phyloP scores from a whole-genome alignment of 192 early-diverging fungal genomes.

The Coemansia aciculifera region DNA sequence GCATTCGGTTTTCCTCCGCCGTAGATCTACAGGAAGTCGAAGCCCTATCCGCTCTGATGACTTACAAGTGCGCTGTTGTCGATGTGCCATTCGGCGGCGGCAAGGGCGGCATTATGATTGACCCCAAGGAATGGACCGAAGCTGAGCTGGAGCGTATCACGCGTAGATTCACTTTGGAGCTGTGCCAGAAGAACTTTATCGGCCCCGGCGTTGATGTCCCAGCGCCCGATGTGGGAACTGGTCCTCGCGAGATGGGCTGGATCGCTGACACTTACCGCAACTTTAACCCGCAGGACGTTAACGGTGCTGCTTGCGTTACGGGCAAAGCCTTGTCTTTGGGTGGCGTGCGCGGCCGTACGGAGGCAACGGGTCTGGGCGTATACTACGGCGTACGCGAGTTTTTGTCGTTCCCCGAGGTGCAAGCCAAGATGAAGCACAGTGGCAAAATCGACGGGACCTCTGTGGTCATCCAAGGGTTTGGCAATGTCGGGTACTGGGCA shows the following conservation, averaged over 20 bases:
- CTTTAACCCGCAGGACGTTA: conserved; percentile 77
- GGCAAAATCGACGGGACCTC: conserved; percentile 61
- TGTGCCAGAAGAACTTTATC: conserved; percentile 86
- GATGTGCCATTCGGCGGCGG: conserved; percentile 81
- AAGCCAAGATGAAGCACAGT: conserved; percentile 62
- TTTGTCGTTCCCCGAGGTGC: conserved; percentile 75
- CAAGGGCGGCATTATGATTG: conserved; percentile 81
- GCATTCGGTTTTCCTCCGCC: conserved; percentile 76
- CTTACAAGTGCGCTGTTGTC: conserved; percentile 83
- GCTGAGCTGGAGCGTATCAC: conserved; percentile 79
- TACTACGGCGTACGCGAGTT: conserved; percentile 82
- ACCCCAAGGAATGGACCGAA: conserved; percentile 74
- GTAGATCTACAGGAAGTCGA: conserved; percentile 83
- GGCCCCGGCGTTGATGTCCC: conserved; percentile 81
- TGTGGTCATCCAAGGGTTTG: conserved; percentile 82
- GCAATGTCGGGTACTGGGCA: conserved; percentile 83
- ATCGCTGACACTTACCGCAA: conserved; percentile 85
- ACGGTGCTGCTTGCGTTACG: conserved; percentile 79
- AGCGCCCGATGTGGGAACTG: conserved; percentile 81
- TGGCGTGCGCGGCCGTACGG: conserved; percentile 79
- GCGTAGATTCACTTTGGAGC: conserved; percentile 76
- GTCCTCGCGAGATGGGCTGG: conserved; percentile 82
- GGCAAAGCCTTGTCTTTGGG: conserved; percentile 78
- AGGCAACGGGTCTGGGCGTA: conserved; percentile 81
- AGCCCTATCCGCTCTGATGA: conserved; percentile 81